phyloP scores from a whole-genome alignment of 352 stramenopile genomes.

The Pythium biforme region DNA sequence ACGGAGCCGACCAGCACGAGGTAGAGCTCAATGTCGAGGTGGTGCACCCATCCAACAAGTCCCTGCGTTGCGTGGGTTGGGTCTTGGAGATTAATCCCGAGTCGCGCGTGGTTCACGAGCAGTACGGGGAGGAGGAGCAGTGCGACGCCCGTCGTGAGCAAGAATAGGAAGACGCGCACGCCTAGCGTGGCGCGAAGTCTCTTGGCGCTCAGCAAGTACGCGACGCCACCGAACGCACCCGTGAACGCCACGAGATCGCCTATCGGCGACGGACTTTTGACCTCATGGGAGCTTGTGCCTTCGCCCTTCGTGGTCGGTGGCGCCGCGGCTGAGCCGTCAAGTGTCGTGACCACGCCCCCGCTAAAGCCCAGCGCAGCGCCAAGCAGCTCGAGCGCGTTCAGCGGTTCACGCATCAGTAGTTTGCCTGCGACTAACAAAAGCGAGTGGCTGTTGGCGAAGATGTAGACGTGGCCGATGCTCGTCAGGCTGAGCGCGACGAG shows the following conservation, averaged over 20 bases:
- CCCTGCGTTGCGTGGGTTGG: slow-evolving; percentile 22
- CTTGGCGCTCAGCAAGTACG: slow-evolving; percentile 49
- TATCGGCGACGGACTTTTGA: slow-evolving; percentile 5
- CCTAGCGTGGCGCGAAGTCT: slow-evolving; percentile 35
- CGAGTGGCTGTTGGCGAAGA: slow-evolving; percentile 59
- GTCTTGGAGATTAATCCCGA: slow-evolving; percentile 27
- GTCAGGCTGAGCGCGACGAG: slow-evolving; percentile 47
- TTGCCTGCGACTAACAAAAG: slow-evolving; percentile 54
- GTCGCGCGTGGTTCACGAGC: slow-evolving; percentile 10
- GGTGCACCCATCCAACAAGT: slow-evolving; percentile 47
- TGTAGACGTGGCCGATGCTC: slow-evolving; percentile 55
- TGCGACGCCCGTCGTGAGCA: slow-evolving; percentile 33
- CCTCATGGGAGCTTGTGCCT: neutral
- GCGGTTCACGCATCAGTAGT: slow-evolving; percentile 34
- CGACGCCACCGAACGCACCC: slow-evolving; percentile 46
- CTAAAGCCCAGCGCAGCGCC: slow-evolving; percentile 40
- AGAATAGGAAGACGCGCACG: slow-evolving; percentile 45
- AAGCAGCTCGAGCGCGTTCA: slow-evolving; percentile 36
- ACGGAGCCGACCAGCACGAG: slow-evolving; percentile 48
- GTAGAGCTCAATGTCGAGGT: slow-evolving; percentile 46
- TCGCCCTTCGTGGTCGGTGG: neutral
- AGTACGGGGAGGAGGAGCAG: slow-evolving; percentile 37
- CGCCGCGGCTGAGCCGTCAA: slow-evolving; percentile 25
- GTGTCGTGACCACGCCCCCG: slow-evolving; percentile 42
- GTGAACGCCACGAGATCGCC: slow-evolving; percentile 57